Evolutionary conservation across 306 rosid species (phyloP), one percentile per base, ranked within the genome.

Genomic region (Rosa multiflora): DNA sequence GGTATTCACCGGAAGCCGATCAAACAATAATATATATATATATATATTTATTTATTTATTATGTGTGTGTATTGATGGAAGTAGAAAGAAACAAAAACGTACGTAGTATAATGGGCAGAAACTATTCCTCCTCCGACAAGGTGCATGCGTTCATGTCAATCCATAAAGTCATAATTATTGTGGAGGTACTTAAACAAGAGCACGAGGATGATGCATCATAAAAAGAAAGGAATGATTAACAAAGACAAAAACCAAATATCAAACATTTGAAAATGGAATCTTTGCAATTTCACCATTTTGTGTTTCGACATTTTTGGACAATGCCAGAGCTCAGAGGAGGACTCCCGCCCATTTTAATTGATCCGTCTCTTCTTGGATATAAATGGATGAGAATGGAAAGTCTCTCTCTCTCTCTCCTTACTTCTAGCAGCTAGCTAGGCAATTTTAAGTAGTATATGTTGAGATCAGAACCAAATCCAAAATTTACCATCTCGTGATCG

Each of bases 111-210:
- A 80, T 73, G 75, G 74, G 76, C 79, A 61, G 71, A 85, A 73
- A 52, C 29, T 13, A 52, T 23, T 72, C 82, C 81, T 40, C 23
- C n/a, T 71, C 79, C 84, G 88, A 86, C 87, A 86, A 73, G 85
- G 72, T 84, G 87, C 85, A 88, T 67, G 71, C 78, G 76, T 78
- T 78, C 80, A 39, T 84, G 80, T 76, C 85, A 76, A 70, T 35
- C 76, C 83, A 51, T 77, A 66, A 78, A 61, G 79, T 67, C 78
- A 76, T 76, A 73, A 62, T 62, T 5, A 78, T 84, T 84, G 80
- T 79, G 42, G 26, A 17, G 76, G 82, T 76, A 79, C 73, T 74
- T 85, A 47, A 76, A 55, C 53, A 86, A 80, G 67, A 83, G 64
- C 83, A 73, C 23, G 70, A 83, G 69, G 78, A 13, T 67, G 58